These are phyloP conservation scores for Rhododendron henanense DNA, from an alignment of 148 eudicot genomes.

Conservation along the genomic window DNA sequence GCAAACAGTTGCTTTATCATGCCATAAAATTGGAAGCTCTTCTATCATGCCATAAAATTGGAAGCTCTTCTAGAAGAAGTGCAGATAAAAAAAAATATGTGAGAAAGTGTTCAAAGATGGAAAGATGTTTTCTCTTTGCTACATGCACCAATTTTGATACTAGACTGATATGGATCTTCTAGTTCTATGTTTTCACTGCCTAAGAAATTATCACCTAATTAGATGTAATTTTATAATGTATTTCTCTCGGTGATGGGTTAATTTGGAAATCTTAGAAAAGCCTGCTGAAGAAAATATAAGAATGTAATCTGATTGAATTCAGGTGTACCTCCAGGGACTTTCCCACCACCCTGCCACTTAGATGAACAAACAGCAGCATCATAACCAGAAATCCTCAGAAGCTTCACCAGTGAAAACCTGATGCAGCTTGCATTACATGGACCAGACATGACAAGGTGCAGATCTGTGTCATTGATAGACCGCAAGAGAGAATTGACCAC, in stretches of 20 bases:
- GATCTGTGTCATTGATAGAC: slow-evolving; percentile 49
- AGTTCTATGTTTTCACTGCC: neutral
- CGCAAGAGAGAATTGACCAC: slow-evolving; percentile 67
- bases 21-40: neutral
- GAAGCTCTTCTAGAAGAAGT: neutral
- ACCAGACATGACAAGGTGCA: slow-evolving; percentile 52
- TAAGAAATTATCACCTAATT: neutral
- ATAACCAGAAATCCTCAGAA: slow-evolving; percentile 73
- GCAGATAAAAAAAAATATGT: neutral
- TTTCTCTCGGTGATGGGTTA: neutral
- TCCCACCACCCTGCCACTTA: slow-evolving; percentile 70
- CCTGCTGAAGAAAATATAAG: neutral
- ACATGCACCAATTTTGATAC: neutral
- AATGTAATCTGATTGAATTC: neutral
- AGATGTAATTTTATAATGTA: neutral
- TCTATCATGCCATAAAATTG: neutral
- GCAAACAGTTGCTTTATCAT: neutral
- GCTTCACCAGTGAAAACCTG: slow-evolving; percentile 67
- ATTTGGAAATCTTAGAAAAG: neutral
- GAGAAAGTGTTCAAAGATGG: neutral
- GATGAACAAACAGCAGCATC: slow-evolving; percentile 86
- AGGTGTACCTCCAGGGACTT: slow-evolving; percentile 79
- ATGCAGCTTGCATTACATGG: slow-evolving; percentile 77
- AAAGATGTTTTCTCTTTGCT: neutral
- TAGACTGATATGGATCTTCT: neutral